Evolutionary conservation across 2,329 filamentous ascomycete genomes (phyloP).

Genomic region (Fusarium domesticum): DNA sequence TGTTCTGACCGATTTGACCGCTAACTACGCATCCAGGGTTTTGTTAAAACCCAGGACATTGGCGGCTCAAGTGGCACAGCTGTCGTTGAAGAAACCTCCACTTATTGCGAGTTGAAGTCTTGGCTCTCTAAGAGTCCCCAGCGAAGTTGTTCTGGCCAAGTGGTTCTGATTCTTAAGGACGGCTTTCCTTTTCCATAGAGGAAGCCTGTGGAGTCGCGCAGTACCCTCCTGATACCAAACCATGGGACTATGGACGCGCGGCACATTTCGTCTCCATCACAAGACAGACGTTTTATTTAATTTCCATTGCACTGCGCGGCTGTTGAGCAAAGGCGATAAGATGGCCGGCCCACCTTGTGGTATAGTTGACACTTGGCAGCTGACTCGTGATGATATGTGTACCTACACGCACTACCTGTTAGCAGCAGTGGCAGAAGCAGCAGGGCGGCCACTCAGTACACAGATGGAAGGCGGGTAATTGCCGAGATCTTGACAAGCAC

Average conservation of each 20-base stretch:
- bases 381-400: background rate
- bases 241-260: background rate
- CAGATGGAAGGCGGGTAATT: background rate
- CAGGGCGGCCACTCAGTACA: too few species aligned
- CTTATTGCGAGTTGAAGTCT: background rate
- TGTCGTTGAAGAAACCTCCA: background rate
- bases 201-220: background rate
- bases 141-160: background rate
- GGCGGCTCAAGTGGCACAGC: background rate
- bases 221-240: background rate
- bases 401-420: background rate
- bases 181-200: background rate
- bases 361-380: background rate
- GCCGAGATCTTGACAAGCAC: background rate
- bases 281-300: background rate
- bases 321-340: background rate
- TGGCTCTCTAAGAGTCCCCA: background rate
- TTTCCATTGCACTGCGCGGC: background rate
- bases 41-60: background rate
- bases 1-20: background rate
- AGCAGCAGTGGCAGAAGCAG: background rate
- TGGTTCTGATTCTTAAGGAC: background rate
- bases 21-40: background rate
- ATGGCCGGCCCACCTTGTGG: background rate
- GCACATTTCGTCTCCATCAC: background rate